A percentile compares a stretch with the other conserved stretches of the same genome.
Evolutionary conservation across 306 rosid species (phyloP).

Genomic region (Pueraria montana): DNA sequence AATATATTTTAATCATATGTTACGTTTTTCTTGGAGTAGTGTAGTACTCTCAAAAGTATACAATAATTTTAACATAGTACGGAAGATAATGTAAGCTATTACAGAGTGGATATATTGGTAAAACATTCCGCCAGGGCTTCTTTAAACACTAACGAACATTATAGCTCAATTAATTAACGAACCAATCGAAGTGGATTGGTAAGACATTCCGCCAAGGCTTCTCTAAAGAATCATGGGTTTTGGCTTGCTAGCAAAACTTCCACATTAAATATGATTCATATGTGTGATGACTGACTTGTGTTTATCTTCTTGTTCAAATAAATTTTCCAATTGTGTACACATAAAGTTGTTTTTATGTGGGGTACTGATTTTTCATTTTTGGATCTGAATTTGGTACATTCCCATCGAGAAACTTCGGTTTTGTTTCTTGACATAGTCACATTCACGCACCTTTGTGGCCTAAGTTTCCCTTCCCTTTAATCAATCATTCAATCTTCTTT

Average conservation of each 20-base stretch:
- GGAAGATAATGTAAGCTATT: background rate
- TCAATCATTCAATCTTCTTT: slow-evolving; percentile 45
- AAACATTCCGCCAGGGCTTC: background rate
- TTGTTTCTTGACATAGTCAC: slow-evolving; percentile 11
- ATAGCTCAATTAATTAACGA: background rate
- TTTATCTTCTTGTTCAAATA: background rate
- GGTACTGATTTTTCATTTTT: background rate
- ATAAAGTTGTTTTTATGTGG: background rate
- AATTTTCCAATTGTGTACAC: background rate
- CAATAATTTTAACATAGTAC: background rate
- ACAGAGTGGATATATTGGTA: background rate
- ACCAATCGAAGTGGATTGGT: background rate
- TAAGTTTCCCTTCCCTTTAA: slow-evolving; percentile 2
- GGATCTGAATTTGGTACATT: background rate
- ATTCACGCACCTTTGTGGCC: background rate
- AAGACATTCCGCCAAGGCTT: background rate
- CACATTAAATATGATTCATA: background rate
- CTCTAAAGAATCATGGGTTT: background rate
- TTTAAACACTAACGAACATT: background rate
- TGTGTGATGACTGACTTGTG: background rate
- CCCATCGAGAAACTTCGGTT: slow-evolving; percentile 4
- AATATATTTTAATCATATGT: background rate
- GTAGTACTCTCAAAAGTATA: background rate
- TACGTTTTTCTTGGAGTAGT: background rate
- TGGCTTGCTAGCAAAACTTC: background rate